A percentile compares a stretch with the other conserved stretches of the same genome.
Conservation (phyloP, 441 rosid species). For the Gossypium schwendimanii region DNA sequence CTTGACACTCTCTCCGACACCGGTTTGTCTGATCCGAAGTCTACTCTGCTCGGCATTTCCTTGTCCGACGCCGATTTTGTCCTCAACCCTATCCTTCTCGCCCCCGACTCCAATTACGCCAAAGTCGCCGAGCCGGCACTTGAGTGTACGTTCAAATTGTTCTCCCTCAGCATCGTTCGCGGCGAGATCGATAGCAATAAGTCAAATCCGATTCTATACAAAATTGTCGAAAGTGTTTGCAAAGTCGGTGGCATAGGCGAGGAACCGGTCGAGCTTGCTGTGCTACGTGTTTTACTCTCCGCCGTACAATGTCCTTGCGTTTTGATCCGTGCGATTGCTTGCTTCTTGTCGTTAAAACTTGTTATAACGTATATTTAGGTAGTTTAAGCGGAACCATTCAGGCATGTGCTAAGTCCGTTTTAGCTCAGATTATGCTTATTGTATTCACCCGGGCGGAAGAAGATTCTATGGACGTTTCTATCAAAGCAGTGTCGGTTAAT, state of each 20-base stretch:
- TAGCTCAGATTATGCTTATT: slow-evolving; percentile 76
- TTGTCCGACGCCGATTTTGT: slow-evolving; percentile 50
- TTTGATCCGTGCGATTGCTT: slow-evolving; percentile 71
- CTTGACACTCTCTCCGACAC: slow-evolving; percentile 54
- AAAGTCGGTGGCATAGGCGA: slow-evolving; percentile 62
- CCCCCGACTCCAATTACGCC: slow-evolving; percentile 56
- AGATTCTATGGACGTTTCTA: slow-evolving; percentile 44
- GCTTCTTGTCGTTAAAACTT: slow-evolving; percentile 67
- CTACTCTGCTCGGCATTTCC: slow-evolving; percentile 55
- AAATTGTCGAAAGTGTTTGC: slow-evolving; percentile 46
- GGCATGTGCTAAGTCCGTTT: slow-evolving; percentile 88
- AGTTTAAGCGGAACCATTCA: slow-evolving; percentile 78
- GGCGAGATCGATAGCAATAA: slow-evolving; percentile 43
- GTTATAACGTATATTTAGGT: slow-evolving; percentile 84
- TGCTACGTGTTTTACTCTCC: slow-evolving; percentile 66
- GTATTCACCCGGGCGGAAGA: slow-evolving; percentile 71
- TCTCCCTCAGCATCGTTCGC: slow-evolving; percentile 57
- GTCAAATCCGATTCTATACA: slow-evolving; percentile 23
- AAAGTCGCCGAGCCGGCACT: slow-evolving; percentile 84
- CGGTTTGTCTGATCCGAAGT: slow-evolving; percentile 27
- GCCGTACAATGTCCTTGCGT: slow-evolving; percentile 66
- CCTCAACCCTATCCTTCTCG: slow-evolving; percentile 58
- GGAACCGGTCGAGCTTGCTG: slow-evolving; percentile 64
- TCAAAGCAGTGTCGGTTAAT: slow-evolving; percentile 53
- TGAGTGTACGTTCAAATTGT: slow-evolving; percentile 63